These are phyloP conservation scores for Hanseniaspora occidentalis DNA, from an alignment of 805 yeast genomes.

Conservation along the genomic window DNA sequence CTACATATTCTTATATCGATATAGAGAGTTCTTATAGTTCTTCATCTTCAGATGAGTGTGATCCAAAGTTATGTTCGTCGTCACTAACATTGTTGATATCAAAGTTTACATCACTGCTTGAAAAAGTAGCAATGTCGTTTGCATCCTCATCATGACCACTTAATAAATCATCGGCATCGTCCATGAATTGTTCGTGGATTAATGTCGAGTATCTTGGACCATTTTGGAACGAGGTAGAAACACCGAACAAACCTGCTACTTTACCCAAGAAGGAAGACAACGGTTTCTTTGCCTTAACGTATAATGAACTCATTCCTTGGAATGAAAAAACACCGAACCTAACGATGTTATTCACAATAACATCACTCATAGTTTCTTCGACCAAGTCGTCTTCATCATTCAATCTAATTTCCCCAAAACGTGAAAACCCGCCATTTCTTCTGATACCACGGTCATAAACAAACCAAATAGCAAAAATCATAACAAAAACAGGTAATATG, in stretches of 20 bases:
- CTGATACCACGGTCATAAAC: slow-evolving; percentile 74
- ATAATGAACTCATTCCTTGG: slow-evolving; percentile 25
- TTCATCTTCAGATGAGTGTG: slow-evolving; percentile 5
- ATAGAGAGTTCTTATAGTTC: background rate
- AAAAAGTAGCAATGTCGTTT: slow-evolving; percentile 31
- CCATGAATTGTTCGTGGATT: slow-evolving; percentile 22
- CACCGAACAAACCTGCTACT: slow-evolving; percentile 2
- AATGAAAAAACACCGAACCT: slow-evolving; percentile 39
- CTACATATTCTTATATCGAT: too few species aligned
- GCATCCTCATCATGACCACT: slow-evolving; percentile 37
- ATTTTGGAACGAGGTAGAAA: slow-evolving; percentile 5
- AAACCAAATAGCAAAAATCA: slow-evolving; percentile 48
- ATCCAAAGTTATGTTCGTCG: slow-evolving; percentile 12
- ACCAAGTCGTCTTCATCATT: slow-evolving; percentile 54
- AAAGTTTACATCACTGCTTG: slow-evolving; percentile 24
- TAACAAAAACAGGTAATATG: slow-evolving; percentile 40
- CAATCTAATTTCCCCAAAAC: slow-evolving; percentile 77
- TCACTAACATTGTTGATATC: slow-evolving; percentile 24
- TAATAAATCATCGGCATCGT: slow-evolving; percentile 25
- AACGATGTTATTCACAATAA: slow-evolving; percentile 44
- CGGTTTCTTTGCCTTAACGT: slow-evolving; percentile 6
- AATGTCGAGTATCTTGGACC: slow-evolving; percentile 24
- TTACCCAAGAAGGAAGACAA: background rate
- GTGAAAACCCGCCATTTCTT: slow-evolving; percentile 60
- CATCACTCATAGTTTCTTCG: slow-evolving; percentile 51